Evolutionary conservation across 257 asterid genomes (phyloP).

Genomic region (Gentiana straminea): DNA sequence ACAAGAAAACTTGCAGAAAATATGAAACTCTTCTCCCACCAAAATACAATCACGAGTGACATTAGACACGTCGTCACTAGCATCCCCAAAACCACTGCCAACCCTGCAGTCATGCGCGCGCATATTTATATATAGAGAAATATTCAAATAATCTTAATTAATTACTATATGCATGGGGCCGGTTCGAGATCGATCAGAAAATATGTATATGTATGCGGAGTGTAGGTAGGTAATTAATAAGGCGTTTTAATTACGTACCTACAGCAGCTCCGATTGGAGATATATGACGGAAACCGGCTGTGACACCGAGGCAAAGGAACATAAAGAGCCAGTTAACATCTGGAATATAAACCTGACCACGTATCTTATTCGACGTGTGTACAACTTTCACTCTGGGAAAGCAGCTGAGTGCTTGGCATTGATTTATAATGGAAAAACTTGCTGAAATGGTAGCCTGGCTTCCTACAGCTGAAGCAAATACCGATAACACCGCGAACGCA

Average conservation of each 20-base stretch:
- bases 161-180: too few relatives aligned
- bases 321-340: conserved; percentile 85
- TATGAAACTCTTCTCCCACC: conserved; percentile 55
- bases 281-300: conserved; percentile 59
- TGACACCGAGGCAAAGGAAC: conserved; percentile 60
- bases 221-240: too few relatives aligned
- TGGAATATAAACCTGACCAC: conserved; percentile 81
- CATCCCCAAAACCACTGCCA: conserved; percentile 61
- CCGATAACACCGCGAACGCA: conserved; percentile 57
- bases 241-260: conserved; percentile 28
- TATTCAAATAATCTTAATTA: too few relatives aligned
- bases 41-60: conserved; percentile 80
- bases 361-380: conserved; percentile 72
- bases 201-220: too few relatives aligned
- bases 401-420: conserved; percentile 80
- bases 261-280: conserved; percentile 65
- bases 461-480: conserved; percentile 91
- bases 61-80: conserved; percentile 80
- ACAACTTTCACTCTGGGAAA: conserved; percentile 87
- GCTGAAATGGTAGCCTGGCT: conserved; percentile 97
- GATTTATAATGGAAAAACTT: conserved; percentile 87
- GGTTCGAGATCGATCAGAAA: too few relatives aligned
- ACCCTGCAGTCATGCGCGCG: conserved; percentile 29
- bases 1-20: conserved; percentile 44
- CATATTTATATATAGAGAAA: background rate